Evolutionary conservation across 176 grass and related monocot genomes (phyloP).

Genomic region (Lolium perenne): DNA sequence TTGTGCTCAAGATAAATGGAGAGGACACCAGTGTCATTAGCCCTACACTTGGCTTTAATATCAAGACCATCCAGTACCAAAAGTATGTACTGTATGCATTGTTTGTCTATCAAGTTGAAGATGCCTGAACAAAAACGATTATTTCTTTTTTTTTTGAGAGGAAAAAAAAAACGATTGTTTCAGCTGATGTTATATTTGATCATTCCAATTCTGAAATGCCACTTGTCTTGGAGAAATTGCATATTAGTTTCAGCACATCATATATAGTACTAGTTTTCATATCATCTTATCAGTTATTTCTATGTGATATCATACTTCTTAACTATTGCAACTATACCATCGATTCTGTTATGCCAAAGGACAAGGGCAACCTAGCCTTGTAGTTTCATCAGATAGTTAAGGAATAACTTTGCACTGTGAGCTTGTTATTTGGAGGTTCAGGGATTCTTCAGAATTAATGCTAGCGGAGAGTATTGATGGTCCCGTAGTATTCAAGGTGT

Average conservation of each 20-base stretch:
- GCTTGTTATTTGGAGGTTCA: neutral
- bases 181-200: neutral
- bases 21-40: conserved; percentile 79
- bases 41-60: conserved; percentile 77
- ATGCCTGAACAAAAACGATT: too few species aligned
- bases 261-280: neutral
- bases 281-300: too few species aligned
- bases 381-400: neutral
- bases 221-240: neutral
- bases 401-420: neutral
- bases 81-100: conserved; percentile 46
- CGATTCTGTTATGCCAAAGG: too few species aligned
- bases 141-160: too few species aligned
- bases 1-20: conserved; percentile 69
- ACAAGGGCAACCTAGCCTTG: too few species aligned
- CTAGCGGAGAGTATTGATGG: too few species aligned
- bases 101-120: neutral
- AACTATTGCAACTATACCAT: neutral
- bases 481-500: too few species aligned
- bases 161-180: too few species aligned
- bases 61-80: conserved; percentile 81
- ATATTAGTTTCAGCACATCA: neutral
- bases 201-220: neutral
- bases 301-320: neutral
- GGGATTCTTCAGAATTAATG: too few species aligned